phyloP scores from a whole-genome alignment of 139 green algal species.

The Mychonastes homosphaera region DNA sequence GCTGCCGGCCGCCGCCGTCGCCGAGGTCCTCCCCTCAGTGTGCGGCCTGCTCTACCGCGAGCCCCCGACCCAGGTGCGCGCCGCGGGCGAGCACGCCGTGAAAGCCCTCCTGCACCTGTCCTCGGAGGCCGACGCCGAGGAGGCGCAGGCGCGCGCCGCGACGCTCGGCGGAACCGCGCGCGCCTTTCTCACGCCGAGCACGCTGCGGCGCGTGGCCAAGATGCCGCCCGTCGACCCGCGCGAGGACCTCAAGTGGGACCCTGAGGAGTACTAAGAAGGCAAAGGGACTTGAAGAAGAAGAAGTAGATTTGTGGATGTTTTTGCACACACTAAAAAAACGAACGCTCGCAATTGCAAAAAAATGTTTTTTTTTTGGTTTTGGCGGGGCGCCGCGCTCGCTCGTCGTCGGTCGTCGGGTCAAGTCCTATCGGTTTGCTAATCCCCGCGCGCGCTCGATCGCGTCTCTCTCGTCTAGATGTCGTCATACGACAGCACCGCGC shows the following conservation, averaged over 20 bases:
- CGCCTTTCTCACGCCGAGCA: slow-evolving; percentile 41
- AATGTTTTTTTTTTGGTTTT: too few species aligned
- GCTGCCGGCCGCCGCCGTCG: slow-evolving; percentile 17
- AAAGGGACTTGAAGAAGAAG: not conserved
- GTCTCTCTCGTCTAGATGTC: too few species aligned
- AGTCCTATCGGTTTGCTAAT: too few species aligned
- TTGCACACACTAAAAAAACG: too few species aligned
- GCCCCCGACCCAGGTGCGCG: not conserved
- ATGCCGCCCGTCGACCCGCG: too few species aligned
- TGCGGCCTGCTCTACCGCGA: not conserved
- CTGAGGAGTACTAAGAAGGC: slow-evolving; percentile 33
- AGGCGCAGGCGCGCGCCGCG: slow-evolving; percentile 28
- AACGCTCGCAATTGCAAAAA: too few species aligned
- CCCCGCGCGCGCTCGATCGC: too few species aligned
- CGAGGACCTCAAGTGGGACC: slow-evolving; percentile 40
- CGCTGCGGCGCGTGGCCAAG: slow-evolving; percentile 43
- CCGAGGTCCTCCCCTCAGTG: not conserved
- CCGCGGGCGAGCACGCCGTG: slow-evolving; percentile 25
- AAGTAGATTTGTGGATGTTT: too few species aligned
- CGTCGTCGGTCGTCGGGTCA: too few species aligned
- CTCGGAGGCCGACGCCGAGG: slow-evolving; percentile 25
- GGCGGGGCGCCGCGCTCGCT: too few species aligned
- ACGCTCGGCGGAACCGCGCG: slow-evolving; percentile 32
- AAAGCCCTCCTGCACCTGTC: slow-evolving; percentile 17
- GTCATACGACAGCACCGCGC: slow-evolving; percentile 73